Percentiles rank a stretch among this genome's conserved stretches.
Conservation (phyloP, 108 stramenopile species). For the Stephanodiscus triporus region DNA sequence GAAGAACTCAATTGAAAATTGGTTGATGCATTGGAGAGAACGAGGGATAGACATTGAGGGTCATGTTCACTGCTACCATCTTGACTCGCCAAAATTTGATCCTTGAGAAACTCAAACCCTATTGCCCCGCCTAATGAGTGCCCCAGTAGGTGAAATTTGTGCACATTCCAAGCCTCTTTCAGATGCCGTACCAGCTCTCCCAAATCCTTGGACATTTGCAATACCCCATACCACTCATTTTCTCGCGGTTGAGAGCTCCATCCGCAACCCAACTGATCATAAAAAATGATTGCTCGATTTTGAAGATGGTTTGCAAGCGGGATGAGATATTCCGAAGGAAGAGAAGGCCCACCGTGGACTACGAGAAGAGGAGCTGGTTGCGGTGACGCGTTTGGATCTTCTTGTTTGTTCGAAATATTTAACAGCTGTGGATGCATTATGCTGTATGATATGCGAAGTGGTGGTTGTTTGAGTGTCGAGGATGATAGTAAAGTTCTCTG, state of each 20-base stretch:
- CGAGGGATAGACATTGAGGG: slow-evolving; percentile 36
- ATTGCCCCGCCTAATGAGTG: slow-evolving; percentile 50
- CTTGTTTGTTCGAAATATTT: not conserved
- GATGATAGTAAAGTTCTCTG: slow-evolving; percentile 12
- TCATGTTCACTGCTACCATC: not conserved
- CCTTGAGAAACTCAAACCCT: slow-evolving; percentile 39
- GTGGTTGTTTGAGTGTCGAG: slow-evolving; percentile 9
- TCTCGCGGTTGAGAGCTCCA: slow-evolving; percentile 48
- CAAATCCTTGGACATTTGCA: slow-evolving; percentile 36
- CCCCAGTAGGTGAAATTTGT: slow-evolving; percentile 42
- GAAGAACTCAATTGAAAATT: slow-evolving; percentile 36
- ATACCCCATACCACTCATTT: slow-evolving; percentile 36
- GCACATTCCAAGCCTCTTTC: slow-evolving; percentile 20
- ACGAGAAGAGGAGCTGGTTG: slow-evolving; percentile 32
- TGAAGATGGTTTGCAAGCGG: slow-evolving; percentile 37
- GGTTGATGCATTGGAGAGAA: slow-evolving; percentile 48
- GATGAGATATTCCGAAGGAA: slow-evolving; percentile 51
- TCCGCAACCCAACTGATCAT: slow-evolving; percentile 57
- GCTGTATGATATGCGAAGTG: slow-evolving; percentile 40
- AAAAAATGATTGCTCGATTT: slow-evolving; percentile 42
- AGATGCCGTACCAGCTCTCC: slow-evolving; percentile 32
- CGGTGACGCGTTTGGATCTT: not conserved
- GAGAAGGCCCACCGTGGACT: slow-evolving; percentile 51
- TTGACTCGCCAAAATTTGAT: not conserved
- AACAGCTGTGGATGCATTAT: slow-evolving; percentile 37